These are phyloP conservation scores for Phytophthora ramorum DNA, from an alignment of 352 stramenopile species.

Conservation along the genomic window DNA sequence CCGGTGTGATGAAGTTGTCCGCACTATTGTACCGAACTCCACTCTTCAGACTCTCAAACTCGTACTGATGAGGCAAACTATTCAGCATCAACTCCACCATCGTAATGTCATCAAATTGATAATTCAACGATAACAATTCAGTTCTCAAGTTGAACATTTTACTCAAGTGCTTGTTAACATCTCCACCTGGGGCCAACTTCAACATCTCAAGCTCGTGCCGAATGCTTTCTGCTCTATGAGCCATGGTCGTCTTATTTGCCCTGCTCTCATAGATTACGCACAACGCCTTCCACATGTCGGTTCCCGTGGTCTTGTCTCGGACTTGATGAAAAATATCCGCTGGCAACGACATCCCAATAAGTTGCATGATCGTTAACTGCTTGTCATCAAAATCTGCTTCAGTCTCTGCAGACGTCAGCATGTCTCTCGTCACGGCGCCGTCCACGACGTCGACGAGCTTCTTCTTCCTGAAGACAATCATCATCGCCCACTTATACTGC, in stretches of 20 bases:
- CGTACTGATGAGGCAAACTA: too few relatives aligned
- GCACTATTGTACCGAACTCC: slow-evolving; percentile 7
- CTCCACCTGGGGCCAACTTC: slow-evolving; percentile 5
- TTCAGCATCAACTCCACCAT: too few relatives aligned
- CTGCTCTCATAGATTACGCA: slow-evolving; percentile 12
- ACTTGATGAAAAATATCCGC: slow-evolving; percentile 6
- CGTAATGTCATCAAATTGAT: too few relatives aligned
- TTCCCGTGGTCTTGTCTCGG: slow-evolving; percentile 15
- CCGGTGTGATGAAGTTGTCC: not conserved
- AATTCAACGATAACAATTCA: too few relatives aligned
- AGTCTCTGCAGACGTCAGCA: not conserved
- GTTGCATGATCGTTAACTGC: slow-evolving; percentile 2
- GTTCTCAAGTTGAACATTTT: slow-evolving; percentile 24
- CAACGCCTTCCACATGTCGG: slow-evolving; percentile 7
- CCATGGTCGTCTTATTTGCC: too few relatives aligned
- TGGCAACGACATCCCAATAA: slow-evolving; percentile 7
- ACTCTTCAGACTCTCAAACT: too few relatives aligned
- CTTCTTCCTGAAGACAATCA: not conserved
- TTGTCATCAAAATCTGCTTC: not conserved
- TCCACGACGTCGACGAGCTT: not conserved
- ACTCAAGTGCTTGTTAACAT: slow-evolving; percentile 14
- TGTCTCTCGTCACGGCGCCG: not conserved
- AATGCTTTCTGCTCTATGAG: not conserved
- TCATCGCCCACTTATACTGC: not conserved
- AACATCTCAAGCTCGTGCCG: slow-evolving; percentile 7